Evolutionary conservation across 768 basidiomycete species (phyloP).

Genomic region (Mycena crocata): DNA sequence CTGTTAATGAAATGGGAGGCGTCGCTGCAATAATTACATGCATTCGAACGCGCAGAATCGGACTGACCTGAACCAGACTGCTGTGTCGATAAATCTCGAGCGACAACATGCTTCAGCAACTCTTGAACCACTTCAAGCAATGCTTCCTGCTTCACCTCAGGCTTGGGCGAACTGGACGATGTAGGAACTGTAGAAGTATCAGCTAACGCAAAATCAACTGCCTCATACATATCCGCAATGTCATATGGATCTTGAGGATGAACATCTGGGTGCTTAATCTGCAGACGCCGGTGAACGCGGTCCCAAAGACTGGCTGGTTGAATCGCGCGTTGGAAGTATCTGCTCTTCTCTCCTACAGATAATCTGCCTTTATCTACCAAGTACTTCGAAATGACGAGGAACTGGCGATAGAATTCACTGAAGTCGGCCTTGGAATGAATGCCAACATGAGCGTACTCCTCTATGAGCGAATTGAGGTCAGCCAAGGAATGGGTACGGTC

Average conservation of each 20-base stretch:
- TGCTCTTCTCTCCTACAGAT: slow-evolving; percentile 32
- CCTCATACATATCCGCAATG: slow-evolving; percentile 34
- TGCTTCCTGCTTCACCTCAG: slow-evolving; percentile 10
- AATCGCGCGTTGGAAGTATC: slow-evolving; percentile 32
- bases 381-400: slow-evolving; percentile 34
- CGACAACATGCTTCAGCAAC: no score
- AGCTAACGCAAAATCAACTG: slow-evolving; percentile 34
- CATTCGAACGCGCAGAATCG: neutral
- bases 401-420: slow-evolving; percentile 37
- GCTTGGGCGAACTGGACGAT: neutral
- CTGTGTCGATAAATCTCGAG: no score
- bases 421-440: slow-evolving; percentile 25
- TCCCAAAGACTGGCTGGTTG: neutral
- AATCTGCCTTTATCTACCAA: slow-evolving; percentile 28
- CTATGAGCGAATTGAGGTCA: slow-evolving; percentile 38
- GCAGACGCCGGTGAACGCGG: slow-evolving; percentile 22
- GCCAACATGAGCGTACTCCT: slow-evolving; percentile 20
- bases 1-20: slow-evolving; percentile 33
- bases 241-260: slow-evolving; percentile 41
- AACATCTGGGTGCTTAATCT: slow-evolving; percentile 29
- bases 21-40: slow-evolving; percentile 34
- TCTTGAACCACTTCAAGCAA: no score
- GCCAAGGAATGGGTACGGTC: slow-evolving; percentile 30
- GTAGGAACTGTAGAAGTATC: neutral
- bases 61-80: no score